Percentiles rank a stretch among this genome's conserved stretches.
phyloP scores from a whole-genome alignment of 2,329 filamentous ascomycete species.

The Karstenula rhodostoma region DNA sequence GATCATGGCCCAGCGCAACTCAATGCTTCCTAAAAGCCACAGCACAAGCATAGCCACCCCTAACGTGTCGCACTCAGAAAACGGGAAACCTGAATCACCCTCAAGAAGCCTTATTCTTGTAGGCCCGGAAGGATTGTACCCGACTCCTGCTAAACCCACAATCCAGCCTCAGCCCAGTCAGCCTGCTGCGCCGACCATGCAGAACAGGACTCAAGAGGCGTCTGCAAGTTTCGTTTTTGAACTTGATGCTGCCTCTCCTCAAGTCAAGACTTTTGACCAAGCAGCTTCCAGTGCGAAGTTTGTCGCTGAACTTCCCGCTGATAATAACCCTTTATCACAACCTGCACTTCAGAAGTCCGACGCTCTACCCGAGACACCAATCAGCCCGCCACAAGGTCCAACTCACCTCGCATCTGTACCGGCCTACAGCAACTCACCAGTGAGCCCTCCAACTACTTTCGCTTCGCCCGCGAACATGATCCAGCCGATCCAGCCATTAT shows the following conservation, averaged over 20 bases:
- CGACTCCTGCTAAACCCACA: slow-evolving; percentile 15
- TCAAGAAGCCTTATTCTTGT: slow-evolving; percentile 16
- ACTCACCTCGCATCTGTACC: background rate
- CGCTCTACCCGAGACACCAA: background rate
- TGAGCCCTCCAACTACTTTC: slow-evolving; percentile 16
- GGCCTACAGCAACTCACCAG: slow-evolving; percentile 13
- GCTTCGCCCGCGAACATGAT: background rate
- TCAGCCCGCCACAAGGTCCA: slow-evolving; percentile 6
- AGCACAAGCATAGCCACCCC: background rate
- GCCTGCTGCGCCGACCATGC: background rate
- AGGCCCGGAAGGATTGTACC: slow-evolving; percentile 18
- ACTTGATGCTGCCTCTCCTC: slow-evolving; percentile 19
- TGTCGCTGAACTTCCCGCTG: slow-evolving; percentile 32
- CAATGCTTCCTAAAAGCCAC: background rate
- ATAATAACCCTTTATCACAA: slow-evolving; percentile 4
- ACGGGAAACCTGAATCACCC: background rate
- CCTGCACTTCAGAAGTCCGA: background rate
- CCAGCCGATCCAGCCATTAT: background rate
- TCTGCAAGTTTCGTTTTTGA: slow-evolving; percentile 21
- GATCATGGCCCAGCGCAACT: background rate
- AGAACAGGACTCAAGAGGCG: background rate
- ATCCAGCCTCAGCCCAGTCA: slow-evolving; percentile 12
- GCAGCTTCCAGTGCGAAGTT: slow-evolving; percentile 11
- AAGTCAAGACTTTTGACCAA: background rate
- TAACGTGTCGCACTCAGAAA: background rate